A percentile compares a stretch with the other conserved stretches of the same genome.
Evolutionary conservation across 2,329 filamentous ascomycete genomes (phyloP).

Genomic region (Ampelomyces quisqualis): DNA sequence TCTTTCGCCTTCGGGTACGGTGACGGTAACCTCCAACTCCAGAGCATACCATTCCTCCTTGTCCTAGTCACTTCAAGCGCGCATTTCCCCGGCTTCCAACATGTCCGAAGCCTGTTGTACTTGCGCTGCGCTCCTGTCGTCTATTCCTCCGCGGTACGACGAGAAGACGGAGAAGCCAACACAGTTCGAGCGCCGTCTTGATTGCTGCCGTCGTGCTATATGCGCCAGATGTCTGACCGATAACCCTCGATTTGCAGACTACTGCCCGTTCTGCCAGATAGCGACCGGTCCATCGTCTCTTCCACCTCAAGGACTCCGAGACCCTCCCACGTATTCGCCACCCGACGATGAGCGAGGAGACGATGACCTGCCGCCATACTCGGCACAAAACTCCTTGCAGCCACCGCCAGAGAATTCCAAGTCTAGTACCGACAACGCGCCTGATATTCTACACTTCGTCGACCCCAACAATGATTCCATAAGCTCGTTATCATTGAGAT

Average conservation of each 20-base stretch:
- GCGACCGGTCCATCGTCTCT: slow-evolving; percentile 61
- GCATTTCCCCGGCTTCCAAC: slow-evolving; percentile 1
- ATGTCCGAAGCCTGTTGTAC: slow-evolving; percentile 64
- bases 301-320: slow-evolving; percentile 61
- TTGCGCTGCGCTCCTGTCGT: slow-evolving; percentile 63
- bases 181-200: slow-evolving; percentile 60
- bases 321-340: slow-evolving; percentile 66
- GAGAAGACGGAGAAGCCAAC: slow-evolving; percentile 62
- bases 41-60: slow-evolving; percentile 4
- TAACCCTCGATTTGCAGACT: slow-evolving; percentile 66
- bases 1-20: slow-evolving; percentile 15
- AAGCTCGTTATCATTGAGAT: slow-evolving; percentile 67
- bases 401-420: slow-evolving; percentile 34
- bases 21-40: slow-evolving; percentile 10
- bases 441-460: slow-evolving; percentile 74
- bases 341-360: slow-evolving; percentile 32
- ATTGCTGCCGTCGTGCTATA: slow-evolving; percentile 70
- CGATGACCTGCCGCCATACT: slow-evolving; percentile 51
- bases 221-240: slow-evolving; percentile 70
- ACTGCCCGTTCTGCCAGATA: slow-evolving; percentile 76
- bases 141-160: slow-evolving; percentile 54
- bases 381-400: slow-evolving; percentile 35
- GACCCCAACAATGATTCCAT: slow-evolving; percentile 69
- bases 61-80: slow-evolving; percentile 1
- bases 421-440: slow-evolving; percentile 41